Evolutionary conservation across 345 rosid species (phyloP), one percentile per base, ranked within the genome.

Genomic region (Hypericum perforatum): DNA sequence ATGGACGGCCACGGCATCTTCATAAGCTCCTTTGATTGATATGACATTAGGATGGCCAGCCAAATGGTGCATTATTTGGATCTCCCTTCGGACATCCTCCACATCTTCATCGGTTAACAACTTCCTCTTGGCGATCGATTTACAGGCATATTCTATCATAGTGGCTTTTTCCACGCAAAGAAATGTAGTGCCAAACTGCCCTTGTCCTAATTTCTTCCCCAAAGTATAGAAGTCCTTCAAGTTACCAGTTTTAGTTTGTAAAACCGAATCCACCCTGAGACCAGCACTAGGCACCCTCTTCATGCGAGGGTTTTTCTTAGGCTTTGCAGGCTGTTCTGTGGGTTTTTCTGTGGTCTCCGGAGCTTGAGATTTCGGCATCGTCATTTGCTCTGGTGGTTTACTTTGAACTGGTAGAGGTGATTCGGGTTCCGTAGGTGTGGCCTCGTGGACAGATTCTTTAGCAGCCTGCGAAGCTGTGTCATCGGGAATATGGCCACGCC

Each of bases 341-440:
- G 42, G 45, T 43, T 57, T 50, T 48, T 48, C 55, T 0, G 64
- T 62, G 54, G 45, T 43, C 43, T 58, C 69, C 1, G 69, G 32
- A 22, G 32, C 32, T 22, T 22, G 32, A 1, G 32, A 53, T 16
- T 64, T 60, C 8, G 63, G 69, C 64, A 81, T 78, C 14, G 78
- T 78, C 50, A 88, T 59, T 9, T 56, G 90, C 54, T 84, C 86
- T 7, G 96, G 94, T 9, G 96, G 94, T 52, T 76, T 77, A 56
- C 70, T 58, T 60, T 78, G 88, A 57, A 88, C 85, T 10, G 86
- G 78, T 53, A 64, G 59, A 52, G 82, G 77, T 9, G 70, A 62
- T 71, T 76, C 76, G 11, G 82, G 63, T 47, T 62, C 77, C 38
- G 54, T 75, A 29, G 73, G 11, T 16, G 65, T 60, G 15, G 59